phyloP scores from a whole-genome alignment of 352 stramenopile genomes.

The Globisporangium perplexum region DNA sequence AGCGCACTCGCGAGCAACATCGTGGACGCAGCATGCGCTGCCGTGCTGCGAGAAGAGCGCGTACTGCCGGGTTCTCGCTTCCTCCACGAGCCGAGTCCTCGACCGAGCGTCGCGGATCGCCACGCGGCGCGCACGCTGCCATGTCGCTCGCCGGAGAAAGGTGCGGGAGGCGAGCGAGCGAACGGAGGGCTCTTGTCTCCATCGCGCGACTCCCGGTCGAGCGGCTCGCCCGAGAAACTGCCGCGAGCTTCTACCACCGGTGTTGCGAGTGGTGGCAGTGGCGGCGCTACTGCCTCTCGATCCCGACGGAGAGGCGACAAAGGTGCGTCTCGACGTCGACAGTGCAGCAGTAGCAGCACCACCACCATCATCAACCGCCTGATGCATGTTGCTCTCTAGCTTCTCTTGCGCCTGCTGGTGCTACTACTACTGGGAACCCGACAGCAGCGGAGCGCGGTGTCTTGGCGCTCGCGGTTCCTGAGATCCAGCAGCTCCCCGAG shows the following conservation, averaged over 20 bases:
- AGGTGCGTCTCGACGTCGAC: not conserved
- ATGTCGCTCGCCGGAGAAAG: constrained; percentile 25
- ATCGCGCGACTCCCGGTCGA: constrained; percentile 1
- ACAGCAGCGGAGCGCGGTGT: not conserved
- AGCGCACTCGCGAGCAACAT: constrained; percentile 26
- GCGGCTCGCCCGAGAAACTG: constrained; percentile 7
- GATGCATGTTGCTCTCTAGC: no score
- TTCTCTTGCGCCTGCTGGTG: no score
- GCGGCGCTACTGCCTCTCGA: not conserved
- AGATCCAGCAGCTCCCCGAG: constrained; percentile 9
- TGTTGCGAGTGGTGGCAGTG: not conserved
- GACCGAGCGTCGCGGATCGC: constrained; percentile 28
- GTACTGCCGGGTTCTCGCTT: constrained; percentile 4
- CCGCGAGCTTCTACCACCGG: not conserved
- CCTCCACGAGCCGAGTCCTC: constrained; percentile 24
- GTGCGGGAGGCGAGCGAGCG: not conserved
- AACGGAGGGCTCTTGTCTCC: not conserved
- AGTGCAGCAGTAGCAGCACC: no score
- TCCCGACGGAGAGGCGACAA: constrained; percentile 1
- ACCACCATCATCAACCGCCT: no score
- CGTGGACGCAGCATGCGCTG: constrained; percentile 29
- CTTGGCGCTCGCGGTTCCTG: not conserved
- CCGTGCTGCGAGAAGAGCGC: constrained; percentile 20
- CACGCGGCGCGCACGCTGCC: constrained; percentile 44
- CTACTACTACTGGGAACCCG: no score